phyloP scores from a whole-genome alignment of 352 stramenopile species.

The Phytopythium cucurbitacearum region DNA sequence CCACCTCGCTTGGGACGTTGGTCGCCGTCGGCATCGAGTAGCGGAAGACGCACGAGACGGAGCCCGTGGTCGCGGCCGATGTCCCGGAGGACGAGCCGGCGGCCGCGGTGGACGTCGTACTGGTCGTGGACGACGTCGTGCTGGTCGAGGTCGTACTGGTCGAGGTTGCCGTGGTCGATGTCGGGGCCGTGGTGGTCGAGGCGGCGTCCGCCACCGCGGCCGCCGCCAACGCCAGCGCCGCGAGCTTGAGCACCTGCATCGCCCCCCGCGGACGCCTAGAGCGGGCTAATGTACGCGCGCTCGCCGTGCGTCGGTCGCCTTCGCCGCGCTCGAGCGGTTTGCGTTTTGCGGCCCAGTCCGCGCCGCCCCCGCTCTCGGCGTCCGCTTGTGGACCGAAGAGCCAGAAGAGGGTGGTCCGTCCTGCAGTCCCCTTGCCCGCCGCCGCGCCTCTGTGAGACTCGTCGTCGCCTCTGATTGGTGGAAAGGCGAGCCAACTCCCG shows the following conservation, averaged over 20 bases:
- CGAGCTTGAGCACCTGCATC: constrained; percentile 5
- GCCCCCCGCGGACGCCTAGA: too few relatives aligned
- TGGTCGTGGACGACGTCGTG: constrained; percentile 7
- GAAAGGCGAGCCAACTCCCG: too few relatives aligned
- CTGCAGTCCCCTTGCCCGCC: too few relatives aligned
- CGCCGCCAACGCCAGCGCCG: constrained; percentile 8
- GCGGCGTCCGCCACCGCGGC: constrained; percentile 4
- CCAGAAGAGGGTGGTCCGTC: too few relatives aligned
- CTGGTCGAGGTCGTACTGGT: constrained; percentile 31
- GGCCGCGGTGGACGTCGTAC: constrained; percentile 1
- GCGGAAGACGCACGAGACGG: constrained; percentile 45
- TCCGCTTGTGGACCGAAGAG: too few relatives aligned
- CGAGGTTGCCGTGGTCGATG: constrained; percentile 19
- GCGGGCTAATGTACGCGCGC: too few relatives aligned
- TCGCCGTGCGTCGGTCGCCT: too few relatives aligned
- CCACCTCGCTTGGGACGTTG: constrained; percentile 32
- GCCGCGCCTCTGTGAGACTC: too few relatives aligned
- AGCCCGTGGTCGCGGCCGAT: constrained; percentile 7
- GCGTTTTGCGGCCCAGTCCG: too few relatives aligned
- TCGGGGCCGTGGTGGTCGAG: constrained; percentile 40
- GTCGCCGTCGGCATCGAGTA: constrained; percentile 51
- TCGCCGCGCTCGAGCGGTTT: too few relatives aligned
- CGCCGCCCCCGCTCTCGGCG: too few relatives aligned
- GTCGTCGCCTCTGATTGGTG: too few relatives aligned
- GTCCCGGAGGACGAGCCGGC: constrained; percentile 10